Base-by-base conservation (phyloP, 2,329 filamentous ascomycete genomes). In the Aureobasidium sp. region DNA sequence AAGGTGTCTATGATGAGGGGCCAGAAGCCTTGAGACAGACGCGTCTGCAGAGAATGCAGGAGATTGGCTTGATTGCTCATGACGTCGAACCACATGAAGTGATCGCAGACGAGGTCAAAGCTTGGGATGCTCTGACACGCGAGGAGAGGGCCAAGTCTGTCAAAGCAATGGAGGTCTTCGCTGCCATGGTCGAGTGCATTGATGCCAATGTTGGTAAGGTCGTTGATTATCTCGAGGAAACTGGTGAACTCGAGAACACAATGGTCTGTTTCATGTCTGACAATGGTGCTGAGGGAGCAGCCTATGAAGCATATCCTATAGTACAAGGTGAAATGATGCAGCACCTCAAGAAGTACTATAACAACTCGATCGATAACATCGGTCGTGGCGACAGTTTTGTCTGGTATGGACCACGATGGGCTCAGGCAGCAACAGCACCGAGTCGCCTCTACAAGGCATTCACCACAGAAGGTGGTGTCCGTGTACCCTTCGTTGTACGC, bases 191-290 rank as follows among this genome's bases (percentile, higher is more conserved):
- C 3, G 83, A 86, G 62, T 76, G 76, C 57, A 86, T 86, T 59
- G 85, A 87, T 66, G 69, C 70, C 62, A 84, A 85, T 63, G 78
- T 87, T 21, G 84, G 84, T 41, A 81, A 81, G 61, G 79, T 86
- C 2, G 72, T 85, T 27, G 74, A 82, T 39, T 81, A 85, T 66
- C 77, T 86, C 3, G 74, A 81, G 62, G 69, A 77, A 47, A 81
- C 78, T 2, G 81, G 78, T 61, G 83, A 87, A 68, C 75, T 83
- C 0, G 84, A 87, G 64, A 85, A 86, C 69, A 87, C 84, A 2
- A 82, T 86, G 63, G 76, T 87, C 55, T 78, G 81, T 67, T 86
- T 87, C 76, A 81, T 86, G 74, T 83, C 78, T 1, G 83, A 86
- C 71, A 86, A 86, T 64, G 83, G 83, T 2, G 83, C 83, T 11